Evolutionary conservation across 2,329 filamentous ascomycete species (phyloP), one percentile per base, ranked within the genome.

Genomic region (Pezizomycotina sp.): DNA sequence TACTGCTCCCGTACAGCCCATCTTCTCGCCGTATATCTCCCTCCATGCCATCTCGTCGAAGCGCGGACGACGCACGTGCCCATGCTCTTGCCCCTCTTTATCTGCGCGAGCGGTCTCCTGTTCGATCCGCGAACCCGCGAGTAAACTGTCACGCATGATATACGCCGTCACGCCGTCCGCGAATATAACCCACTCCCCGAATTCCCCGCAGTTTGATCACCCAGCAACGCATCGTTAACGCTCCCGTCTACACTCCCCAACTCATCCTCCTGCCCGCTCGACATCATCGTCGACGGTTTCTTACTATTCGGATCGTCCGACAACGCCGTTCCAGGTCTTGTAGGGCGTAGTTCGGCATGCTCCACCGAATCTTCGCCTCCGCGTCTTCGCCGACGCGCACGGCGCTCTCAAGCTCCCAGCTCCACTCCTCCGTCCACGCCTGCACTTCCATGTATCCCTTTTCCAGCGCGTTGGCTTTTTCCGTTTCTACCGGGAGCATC

Each of bases 341-440:
- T n/a, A n/a, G n/a, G n/a, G n/a, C n/a, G n/a, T n/a, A n/a, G n/a
- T 30, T 19, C 2, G 41, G 41, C 29, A 44, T 39, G 6, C 43
- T 36, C 49, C 49, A 51, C 13, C 49, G 71, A 5, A 93, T 75
- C 56, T 95, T 95, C 59, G 89, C 77, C 57, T 98, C 89, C 1
- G 86, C 89, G 6, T 77, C 64, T 1, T 86, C 75, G 1, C 89
- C 89, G 38, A 93, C 81, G 32, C 92, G 81, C 4, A 92, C 66
- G 4, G 89, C 91, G 56, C 82, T 92, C 47, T 77, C 74, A 5
- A 98, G 62, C 57, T 98, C 86, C 52, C 93, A 84, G 34, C 68
- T 69, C 83, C 89, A 98, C 1, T 86, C 92, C 49, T 89, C 72
- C 1, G 79, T 83, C 76, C 86, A 92, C 0, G 82, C 81, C 35